Base-by-base conservation (phyloP, 108 stramenopile species). In the Fistulifera pelliculosa region DNA sequence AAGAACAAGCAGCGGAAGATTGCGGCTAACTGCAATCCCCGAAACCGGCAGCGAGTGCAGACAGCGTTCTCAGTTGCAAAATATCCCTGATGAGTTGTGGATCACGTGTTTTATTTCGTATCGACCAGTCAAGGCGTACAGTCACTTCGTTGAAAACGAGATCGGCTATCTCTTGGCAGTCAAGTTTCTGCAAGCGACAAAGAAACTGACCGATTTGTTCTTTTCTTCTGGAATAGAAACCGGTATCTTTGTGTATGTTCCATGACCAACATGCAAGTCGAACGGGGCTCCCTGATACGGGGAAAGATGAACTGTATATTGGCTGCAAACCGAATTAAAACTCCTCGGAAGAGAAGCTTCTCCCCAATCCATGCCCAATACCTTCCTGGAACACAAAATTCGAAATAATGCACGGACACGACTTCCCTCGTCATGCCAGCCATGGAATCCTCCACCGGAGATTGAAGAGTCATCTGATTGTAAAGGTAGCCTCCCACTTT, bases 341-440 rank as follows among this genome's bases (percentile, higher is more conserved):
- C 48, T 45, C 23, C 19, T 49, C 23, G 68, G 22, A 7, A 52
- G 6, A 43, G 61, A 40, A 49, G 65, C 66, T 35, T 35, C 31
- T 0, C 62, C 62, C 60, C 58, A 67, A 40, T 75, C 71, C 55
- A 69, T 64, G 6, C 74, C 71, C 35, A 80, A 61, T 19, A 76
- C 19, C 24, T 44, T 15, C n/a, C 6, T 22, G 11, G 65, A 53
- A 24, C 74, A 85, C 8, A 90, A 21, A 18, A 90, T 78, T 57
- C 89, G 75, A 68, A 86, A 90, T n/a, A 90, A 54, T 8, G 72
- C 56, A 15, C 85, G 65, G 23, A 84, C 61, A 49, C 74, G 75
- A 3, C 78, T 78, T 23, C 89, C 89, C 62, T 90, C 89, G 56
- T 84, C 76, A 52, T 90, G 89, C 75, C 78, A 90, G 0, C 89